phyloP scores from a whole-genome alignment of 2,329 filamentous ascomycete species.

The Alternaria alternata region DNA sequence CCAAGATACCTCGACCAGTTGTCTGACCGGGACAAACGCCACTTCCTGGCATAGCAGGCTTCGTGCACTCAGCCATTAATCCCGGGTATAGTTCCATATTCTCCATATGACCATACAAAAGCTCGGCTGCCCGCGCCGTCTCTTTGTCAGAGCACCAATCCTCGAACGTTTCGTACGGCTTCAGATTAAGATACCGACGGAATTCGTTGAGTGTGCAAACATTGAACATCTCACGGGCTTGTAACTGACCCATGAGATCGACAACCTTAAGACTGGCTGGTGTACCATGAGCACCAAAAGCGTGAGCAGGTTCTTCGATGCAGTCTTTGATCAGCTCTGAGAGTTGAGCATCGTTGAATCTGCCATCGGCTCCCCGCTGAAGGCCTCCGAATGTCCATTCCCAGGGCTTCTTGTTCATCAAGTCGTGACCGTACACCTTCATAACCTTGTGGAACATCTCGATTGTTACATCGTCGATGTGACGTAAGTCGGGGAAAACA shows the following conservation, averaged over 20 bases:
- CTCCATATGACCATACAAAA: slow-evolving; percentile 75
- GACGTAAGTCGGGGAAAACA: slow-evolving; percentile 36
- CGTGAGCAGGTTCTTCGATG: slow-evolving; percentile 72
- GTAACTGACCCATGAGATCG: slow-evolving; percentile 80
- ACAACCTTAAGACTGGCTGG: slow-evolving; percentile 75
- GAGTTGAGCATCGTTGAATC: slow-evolving; percentile 77
- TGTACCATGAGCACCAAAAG: slow-evolving; percentile 69
- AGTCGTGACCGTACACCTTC: slow-evolving; percentile 54
- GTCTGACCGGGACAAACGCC: slow-evolving; percentile 74
- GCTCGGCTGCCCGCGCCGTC: slow-evolving; percentile 67
- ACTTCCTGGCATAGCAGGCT: slow-evolving; percentile 73
- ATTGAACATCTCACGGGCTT: slow-evolving; percentile 75
- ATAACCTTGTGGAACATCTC: slow-evolving; percentile 52
- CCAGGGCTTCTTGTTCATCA: slow-evolving; percentile 70
- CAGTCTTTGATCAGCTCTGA: slow-evolving; percentile 70
- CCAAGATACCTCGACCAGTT: slow-evolving; percentile 76
- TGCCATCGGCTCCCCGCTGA: slow-evolving; percentile 69
- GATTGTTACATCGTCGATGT: slow-evolving; percentile 39
- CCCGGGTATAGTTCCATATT: slow-evolving; percentile 82
- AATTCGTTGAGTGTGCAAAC: slow-evolving; percentile 84
- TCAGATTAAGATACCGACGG: slow-evolving; percentile 80
- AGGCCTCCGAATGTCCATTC: slow-evolving; percentile 74
- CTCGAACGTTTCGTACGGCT: slow-evolving; percentile 78
- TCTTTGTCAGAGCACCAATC: slow-evolving; percentile 81
- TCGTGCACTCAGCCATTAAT: slow-evolving; percentile 77